Evolutionary conservation across 2,329 filamentous ascomycete species (phyloP).

Genomic region (Colletotrichum lentis): DNA sequence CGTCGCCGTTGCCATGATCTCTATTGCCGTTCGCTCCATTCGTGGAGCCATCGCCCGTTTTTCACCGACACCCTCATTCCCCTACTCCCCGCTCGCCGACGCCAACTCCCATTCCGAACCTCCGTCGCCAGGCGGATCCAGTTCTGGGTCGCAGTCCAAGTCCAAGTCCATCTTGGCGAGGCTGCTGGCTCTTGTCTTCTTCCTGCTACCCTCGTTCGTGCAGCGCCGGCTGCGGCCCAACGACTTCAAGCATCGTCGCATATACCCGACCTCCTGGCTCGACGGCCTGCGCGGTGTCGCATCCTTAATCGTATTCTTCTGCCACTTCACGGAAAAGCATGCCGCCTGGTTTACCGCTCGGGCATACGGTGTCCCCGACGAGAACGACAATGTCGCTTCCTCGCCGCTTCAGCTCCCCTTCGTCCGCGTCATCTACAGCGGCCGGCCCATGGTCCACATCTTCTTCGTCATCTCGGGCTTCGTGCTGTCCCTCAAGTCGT

Average conservation of each 20-base stretch:
- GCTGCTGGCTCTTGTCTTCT: constrained; percentile 39
- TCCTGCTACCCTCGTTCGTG: constrained; percentile 46
- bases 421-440: constrained; percentile 54
- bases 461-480: constrained; percentile 63
- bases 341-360: constrained; percentile 45
- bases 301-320: constrained; percentile 58
- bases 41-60: constrained; percentile 35
- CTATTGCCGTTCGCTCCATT: constrained; percentile 36
- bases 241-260: constrained; percentile 37
- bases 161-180: constrained; percentile 21
- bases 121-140: constrained; percentile 16
- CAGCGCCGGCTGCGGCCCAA: constrained; percentile 44
- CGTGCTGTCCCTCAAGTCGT: constrained; percentile 55
- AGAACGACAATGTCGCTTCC: constrained; percentile 45
- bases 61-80: constrained; percentile 21
- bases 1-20: constrained; percentile 27
- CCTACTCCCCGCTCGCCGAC: constrained; percentile 24
- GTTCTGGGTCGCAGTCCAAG: background rate
- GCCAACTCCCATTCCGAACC: constrained; percentile 26
- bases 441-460: constrained; percentile 59
- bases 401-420: constrained; percentile 55
- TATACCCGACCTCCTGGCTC: constrained; percentile 57
- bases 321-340: constrained; percentile 56
- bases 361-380: constrained; percentile 46
- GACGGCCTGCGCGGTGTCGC: constrained; percentile 61